Evolutionary conservation across 2,329 filamentous ascomycete species (phyloP), one percentile per base, ranked within the genome.

Genomic region (Fusarium begoniae): DNA sequence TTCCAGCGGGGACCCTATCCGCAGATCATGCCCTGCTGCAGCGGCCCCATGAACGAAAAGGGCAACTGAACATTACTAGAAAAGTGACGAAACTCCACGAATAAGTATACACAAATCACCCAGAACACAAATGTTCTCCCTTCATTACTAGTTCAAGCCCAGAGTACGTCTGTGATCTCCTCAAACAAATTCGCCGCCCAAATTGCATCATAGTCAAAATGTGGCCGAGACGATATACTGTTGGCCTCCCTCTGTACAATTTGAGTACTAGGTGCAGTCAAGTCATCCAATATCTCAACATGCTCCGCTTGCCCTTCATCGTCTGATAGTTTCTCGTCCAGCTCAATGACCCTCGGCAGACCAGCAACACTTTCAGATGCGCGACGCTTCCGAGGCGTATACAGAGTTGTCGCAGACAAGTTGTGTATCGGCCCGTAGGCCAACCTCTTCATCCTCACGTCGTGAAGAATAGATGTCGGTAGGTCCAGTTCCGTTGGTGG

Each of bases 111-210:
- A 9, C 20, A 41, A 2, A 41, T n/a, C 13, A 9, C 0, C 3
- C 2, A 4, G 18, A 6, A 4, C 2, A 9, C 2, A n/a, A 3
- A 28, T 0, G 0, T 6, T 28, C 18, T 28, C 11, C 4, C 4
- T 5, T 11, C 4, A 41, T n/a, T 13, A n/a, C 8, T 14, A 40
- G 1, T 22, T 50, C 22, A 69, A 6, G 66, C 53, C 66, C 66
- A 69, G 4, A 69, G 43, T 20, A 41, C 63, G 12, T 69, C 66
- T 0, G 65, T 63, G 18, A 69, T 69, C 43, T 69, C 66, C 6
- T 69, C 66, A 6, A 69, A 69, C 3, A 69, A 20, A 14, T 54
- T 69, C 2, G 66, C 65, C 17, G 66, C 66, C 66, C 66, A 69
- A 22, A 69, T 69, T 6, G 65, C 48, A 30, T 69, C 66, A 11